Conservation (phyloP, 306 rosid genomes). For the Glycine soja region DNA sequence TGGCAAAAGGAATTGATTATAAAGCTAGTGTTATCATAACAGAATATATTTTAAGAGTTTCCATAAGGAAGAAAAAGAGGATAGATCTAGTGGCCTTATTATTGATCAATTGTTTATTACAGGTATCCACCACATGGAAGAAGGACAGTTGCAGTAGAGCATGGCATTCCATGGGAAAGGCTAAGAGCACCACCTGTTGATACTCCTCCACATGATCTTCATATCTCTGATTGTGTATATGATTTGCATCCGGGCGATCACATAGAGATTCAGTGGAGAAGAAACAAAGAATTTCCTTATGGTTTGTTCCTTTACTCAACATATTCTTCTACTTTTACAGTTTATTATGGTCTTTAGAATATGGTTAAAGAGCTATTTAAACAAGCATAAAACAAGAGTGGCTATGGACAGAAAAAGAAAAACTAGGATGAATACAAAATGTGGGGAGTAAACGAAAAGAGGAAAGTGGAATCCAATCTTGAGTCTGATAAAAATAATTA, state of each 20-base stretch:
- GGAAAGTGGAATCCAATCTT: conserved; percentile 26
- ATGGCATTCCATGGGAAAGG: conserved; percentile 82
- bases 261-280: conserved; percentile 96
- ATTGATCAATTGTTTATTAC: conserved; percentile 39
- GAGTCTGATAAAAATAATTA: conserved; percentile 11
- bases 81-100: conserved; percentile 43
- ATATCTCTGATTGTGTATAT: conserved; percentile 72
- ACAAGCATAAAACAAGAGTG: conserved; percentile 3
- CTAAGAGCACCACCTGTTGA: conserved; percentile 82
- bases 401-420: not conserved
- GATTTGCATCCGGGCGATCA: conserved; percentile 85
- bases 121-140: conserved; percentile 97
- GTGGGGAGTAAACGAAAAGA: conserved; percentile 13
- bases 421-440: not conserved
- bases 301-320: conserved; percentile 65
- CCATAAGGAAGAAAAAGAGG: not conserved
- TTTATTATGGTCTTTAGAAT: not conserved
- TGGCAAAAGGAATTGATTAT: too few relatives aligned
- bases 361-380: not conserved
- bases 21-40: too few relatives aligned
- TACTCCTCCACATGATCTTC: conserved; percentile 81
- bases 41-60: conserved; percentile 3
- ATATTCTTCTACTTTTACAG: conserved; percentile 15
- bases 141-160: conserved; percentile 73
- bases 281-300: conserved; percentile 93